Percentiles rank a stretch among this genome's conserved stretches.
Evolutionary conservation across 805 yeast species (phyloP).

Genomic region (Dipodascus albidus): DNA sequence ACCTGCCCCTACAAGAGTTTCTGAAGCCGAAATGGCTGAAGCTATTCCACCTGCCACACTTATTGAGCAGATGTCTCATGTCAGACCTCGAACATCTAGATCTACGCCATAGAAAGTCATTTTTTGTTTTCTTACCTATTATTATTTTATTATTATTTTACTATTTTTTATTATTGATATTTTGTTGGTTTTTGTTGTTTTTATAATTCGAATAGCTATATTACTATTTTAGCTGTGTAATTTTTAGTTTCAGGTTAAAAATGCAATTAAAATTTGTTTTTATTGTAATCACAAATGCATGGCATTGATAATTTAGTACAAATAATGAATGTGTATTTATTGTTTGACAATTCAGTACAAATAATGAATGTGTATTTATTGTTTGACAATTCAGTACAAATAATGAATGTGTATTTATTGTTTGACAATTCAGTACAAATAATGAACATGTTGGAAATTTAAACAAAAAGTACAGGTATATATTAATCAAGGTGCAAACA

Average conservation of each 20-base stretch:
- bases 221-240: neutral
- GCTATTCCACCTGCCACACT: constrained; percentile 51
- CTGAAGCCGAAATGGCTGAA: constrained; percentile 48
- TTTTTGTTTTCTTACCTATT: neutral
- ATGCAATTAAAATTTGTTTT: too few relatives aligned
- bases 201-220: neutral
- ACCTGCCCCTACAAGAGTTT: constrained; percentile 43
- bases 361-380: too few relatives aligned
- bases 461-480: too few relatives aligned
- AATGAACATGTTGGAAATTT: too few relatives aligned
- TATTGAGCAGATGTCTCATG: constrained; percentile 33
- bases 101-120: neutral
- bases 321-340: too few relatives aligned
- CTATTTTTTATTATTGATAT: neutral
- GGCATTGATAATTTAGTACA: too few relatives aligned
- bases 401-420: too few relatives aligned
- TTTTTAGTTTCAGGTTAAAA: neutral
- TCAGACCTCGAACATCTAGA: constrained; percentile 13
- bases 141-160: neutral
- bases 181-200: neutral
- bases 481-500: too few relatives aligned
- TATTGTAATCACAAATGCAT: too few relatives aligned
- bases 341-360: too few relatives aligned
- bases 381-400: too few relatives aligned
- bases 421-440: too few relatives aligned